A percentile compares a stretch with the other conserved stretches of the same genome.
Evolutionary conservation across 306 rosid genomes (phyloP).

Genomic region (Notholithocarpus densiflorus): DNA sequence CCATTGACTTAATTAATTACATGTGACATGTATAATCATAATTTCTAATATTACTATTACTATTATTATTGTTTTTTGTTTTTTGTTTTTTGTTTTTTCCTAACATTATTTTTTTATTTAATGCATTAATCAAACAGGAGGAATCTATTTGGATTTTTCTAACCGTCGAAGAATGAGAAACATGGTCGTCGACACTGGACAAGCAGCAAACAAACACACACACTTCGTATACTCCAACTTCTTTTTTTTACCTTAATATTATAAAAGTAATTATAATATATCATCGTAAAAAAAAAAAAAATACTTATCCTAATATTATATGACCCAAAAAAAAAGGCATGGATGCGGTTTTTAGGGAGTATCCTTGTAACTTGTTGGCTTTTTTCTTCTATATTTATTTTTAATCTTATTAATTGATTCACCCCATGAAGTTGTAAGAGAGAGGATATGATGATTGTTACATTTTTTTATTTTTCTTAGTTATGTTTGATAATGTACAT

Average conservation of each 20-base stretch:
- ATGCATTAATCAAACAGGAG: slow-evolving; percentile 6
- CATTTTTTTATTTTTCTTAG: background rate
- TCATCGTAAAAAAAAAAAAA: background rate
- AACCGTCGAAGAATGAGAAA: slow-evolving; percentile 35
- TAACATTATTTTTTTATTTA: background rate
- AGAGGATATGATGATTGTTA: slow-evolving; percentile 20
- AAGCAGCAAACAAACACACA: slow-evolving; percentile 25
- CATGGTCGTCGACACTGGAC: slow-evolving; percentile 29
- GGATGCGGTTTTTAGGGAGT: slow-evolving; percentile 72
- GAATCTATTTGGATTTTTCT: slow-evolving; percentile 35
- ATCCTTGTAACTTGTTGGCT: slow-evolving; percentile 32
- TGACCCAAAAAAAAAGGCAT: slow-evolving; percentile 27
- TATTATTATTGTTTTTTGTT: background rate
- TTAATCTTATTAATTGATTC: slow-evolving; percentile 21
- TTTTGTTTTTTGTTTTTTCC: background rate
- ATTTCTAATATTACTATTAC: background rate
- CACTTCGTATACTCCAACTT: slow-evolving; percentile 36
- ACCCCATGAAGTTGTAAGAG: slow-evolving; percentile 28
- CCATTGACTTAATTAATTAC: slow-evolving; percentile 2
- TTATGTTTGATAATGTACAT: slow-evolving; percentile 28
- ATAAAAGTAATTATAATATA: background rate
- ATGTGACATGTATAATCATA: background rate
- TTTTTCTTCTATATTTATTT: background rate
- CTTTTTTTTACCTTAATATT: background rate
- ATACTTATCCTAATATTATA: background rate